Base-by-base conservation (phyloP, 371 early-diverging fungal species). In the Lichtheimia hyalospora region DNA sequence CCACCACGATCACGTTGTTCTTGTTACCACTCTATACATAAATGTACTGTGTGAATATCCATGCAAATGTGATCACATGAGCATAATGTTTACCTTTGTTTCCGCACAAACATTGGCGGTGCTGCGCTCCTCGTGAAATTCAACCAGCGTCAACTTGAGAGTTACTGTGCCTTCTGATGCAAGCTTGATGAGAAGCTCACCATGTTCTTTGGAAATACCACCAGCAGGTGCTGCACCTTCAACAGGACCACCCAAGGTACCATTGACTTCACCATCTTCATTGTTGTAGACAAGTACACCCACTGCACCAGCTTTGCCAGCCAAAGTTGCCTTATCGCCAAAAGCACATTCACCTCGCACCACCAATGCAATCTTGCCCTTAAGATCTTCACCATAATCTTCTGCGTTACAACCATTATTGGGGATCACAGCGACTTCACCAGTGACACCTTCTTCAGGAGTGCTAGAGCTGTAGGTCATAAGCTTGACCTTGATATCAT, bases 271-370 rank as follows among this genome's bases (percentile, higher is more conserved):
- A 20, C 54, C 61, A 3, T 53, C 56, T 2, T 58, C 62, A 28
- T 67, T 63, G 64, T 76, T 66, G 49, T 77, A 73, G 41, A 87
- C 54, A 24, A 89, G 44, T 3, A 84, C 70, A 24, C 64, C 75
- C 1, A 70, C 60, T n/a, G 80, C 86, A 20, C 85, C 85, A 5
- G 62, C 72, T 42, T 65, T 24, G 3, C 27, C 69, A 4, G 75
- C 81, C 27, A 66, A 57, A 10, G 54, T 50, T 0, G 79, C 72
- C 63, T 86, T 87, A 6, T 69, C 69, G 20, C 66, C 69, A 61
- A 86, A 86, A 1, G 69, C 68, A 61, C 87, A 86, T 18, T 60
- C 55, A 2, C 88, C 87, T 43, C 86, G 74, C 61, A 71, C 62
- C 10, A 86, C 60, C 5, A 87, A 61, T n/a, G 77, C 65, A 18